Evolutionary conservation across 2,329 filamentous ascomycete species (phyloP), one percentile per base, ranked within the genome.

Genomic region (Fusarium robinianum): DNA sequence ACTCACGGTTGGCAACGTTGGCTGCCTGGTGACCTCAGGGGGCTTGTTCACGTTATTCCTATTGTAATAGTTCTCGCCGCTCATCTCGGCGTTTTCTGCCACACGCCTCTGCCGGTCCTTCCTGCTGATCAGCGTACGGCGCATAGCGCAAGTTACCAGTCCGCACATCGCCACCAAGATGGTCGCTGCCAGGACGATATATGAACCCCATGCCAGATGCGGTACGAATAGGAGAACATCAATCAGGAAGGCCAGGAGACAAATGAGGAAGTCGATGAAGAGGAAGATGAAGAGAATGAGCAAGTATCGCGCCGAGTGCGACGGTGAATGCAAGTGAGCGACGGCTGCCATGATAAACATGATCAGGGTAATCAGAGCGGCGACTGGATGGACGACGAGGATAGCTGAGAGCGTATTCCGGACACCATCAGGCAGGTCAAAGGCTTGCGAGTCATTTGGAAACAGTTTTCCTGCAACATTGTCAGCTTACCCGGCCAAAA

Each of bases 11-110:
- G 83, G 78, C 39, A 83, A 70, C 14, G 81, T 81, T 6, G 83
- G 79, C 51, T 85, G 78, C 51, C 76, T 70, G 21, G 71, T 64
- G 31, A 61, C 49, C 2, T 70, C 66, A 3, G 70, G 66, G 25
- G 69, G 60, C 49, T 82, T 77, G 35, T 73, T 70, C 49, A 81
- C 76, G 24, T 73, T 77, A 67, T 86, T 81, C 46, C 85, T 79
- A 61, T 85, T 87, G 69, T 95, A 96, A 66, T 87, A 96, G 63
- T 91, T 94, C 61, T 94, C 84, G 18, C 92, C 92, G 65, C 88
- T 97, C 91, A 97, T 97, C 66, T 97, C 91, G 6, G 91, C 89
- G 65, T 97, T 96, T 67, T 95, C 88, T 3, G 84, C 90, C 64
- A 97, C 95, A 31, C 90, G 83, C 74, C 85, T 89, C 77, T 94